A percentile compares a stretch with the other conserved stretches of the same genome.
Conservation (phyloP, 192 early-diverging fungal species). For the Jimgerdemannia flammicorona region DNA sequence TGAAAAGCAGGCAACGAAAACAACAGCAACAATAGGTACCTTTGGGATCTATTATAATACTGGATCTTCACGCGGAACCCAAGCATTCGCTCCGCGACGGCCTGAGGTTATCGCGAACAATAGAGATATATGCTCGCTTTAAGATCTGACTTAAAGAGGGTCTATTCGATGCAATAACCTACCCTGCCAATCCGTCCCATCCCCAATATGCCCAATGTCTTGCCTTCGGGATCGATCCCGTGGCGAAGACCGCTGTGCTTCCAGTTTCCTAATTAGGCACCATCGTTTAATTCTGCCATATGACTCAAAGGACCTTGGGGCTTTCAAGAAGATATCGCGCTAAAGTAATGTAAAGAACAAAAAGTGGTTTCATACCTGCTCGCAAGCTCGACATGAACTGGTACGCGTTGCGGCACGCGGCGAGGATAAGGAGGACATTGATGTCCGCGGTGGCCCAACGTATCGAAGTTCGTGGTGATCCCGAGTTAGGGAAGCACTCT, state of each 20-base stretch:
- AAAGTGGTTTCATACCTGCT: conserved; percentile 31
- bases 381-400: conserved; percentile 29
- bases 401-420: conserved; percentile 38
- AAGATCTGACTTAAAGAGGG: too few relatives aligned
- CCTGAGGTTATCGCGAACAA: conserved; percentile 14
- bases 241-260: conserved; percentile 24
- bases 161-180: too few relatives aligned
- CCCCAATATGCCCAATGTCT: conserved; percentile 42
- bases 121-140: too few relatives aligned
- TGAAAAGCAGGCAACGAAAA: too few relatives aligned
- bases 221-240: conserved; percentile 37
- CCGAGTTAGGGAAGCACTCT: too few relatives aligned
- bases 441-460: conserved; percentile 31
- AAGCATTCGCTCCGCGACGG: conserved; percentile 40
- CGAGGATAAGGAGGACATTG: conserved; percentile 41
- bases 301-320: too few relatives aligned
- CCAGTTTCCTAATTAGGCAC: not conserved
- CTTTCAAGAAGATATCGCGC: too few relatives aligned
- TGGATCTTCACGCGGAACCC: conserved; percentile 43
- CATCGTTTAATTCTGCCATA: not conserved
- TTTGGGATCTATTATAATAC: conserved; percentile 43
- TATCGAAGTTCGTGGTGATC: not conserved
- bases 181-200: conserved; percentile 47
- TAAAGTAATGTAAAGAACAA: too few relatives aligned
- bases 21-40: conserved; percentile 19